Evolutionary conservation across 306 rosid species (phyloP), one percentile per base, ranked within the genome.

Genomic region (Vicia villosa): DNA sequence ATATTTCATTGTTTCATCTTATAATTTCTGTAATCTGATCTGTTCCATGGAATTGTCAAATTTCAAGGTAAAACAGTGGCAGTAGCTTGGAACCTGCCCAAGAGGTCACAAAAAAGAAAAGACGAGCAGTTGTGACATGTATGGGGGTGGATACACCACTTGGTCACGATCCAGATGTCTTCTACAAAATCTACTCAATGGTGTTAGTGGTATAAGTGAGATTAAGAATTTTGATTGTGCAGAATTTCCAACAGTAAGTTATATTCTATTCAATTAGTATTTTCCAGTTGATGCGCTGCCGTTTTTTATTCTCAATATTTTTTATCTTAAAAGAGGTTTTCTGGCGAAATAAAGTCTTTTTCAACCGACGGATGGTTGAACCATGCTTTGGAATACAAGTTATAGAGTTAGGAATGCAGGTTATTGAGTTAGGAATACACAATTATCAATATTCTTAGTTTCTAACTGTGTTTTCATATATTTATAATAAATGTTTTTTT

Each of bases 361-460:
- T 91, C 97, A 16, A 84, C 89, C 10, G 99, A 94, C 72, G 99
- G 99, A 56, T 94, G 95, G 96, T n/a, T n/a, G n/a, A n/a, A n/a
- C n/a, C n/a, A n/a, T n/a, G n/a, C n/a, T n/a, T n/a, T n/a, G n/a
- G n/a, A n/a, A n/a, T n/a, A n/a, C n/a, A n/a, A n/a, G n/a, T n/a
- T n/a, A n/a, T n/a, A n/a, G n/a, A n/a, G n/a, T n/a, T n/a, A n/a
- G n/a, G n/a, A n/a, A n/a, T n/a, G n/a, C n/a, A n/a, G n/a, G n/a
- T n/a, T n/a, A n/a, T n/a, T n/a, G n/a, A n/a, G n/a, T n/a, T n/a
- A n/a, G n/a, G n/a, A n/a, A n/a, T n/a, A n/a, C n/a, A n/a, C n/a
- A n/a, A 55, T 41, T 36, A 11, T 70, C 12, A 15, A 37, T 36
- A 28, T 56, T 76, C 36, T 47, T 52, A 34, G 43, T 52, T 81